Evolutionary conservation across 2,329 filamentous ascomycete species (phyloP).

Genomic region (Colletotrichum sp.): DNA sequence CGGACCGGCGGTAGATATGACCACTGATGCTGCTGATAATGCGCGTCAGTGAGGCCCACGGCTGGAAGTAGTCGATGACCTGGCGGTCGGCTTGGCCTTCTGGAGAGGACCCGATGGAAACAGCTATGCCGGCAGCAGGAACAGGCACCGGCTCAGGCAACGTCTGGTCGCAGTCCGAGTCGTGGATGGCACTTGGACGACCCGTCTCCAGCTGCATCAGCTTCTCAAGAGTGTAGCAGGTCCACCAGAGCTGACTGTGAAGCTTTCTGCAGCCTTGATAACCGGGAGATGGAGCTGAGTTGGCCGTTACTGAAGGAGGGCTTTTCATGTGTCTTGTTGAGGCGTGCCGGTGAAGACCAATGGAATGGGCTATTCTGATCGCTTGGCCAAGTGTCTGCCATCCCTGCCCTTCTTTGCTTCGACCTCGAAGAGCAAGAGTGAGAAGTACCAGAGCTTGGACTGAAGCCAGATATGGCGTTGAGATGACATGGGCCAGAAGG

Average conservation of each 20-base stretch:
- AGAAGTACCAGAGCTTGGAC: conserved; percentile 26
- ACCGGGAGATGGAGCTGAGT: background rate
- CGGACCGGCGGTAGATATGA: background rate
- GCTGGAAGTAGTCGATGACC: conserved; percentile 16
- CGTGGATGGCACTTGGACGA: conserved; percentile 23
- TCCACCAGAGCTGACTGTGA: conserved; percentile 55
- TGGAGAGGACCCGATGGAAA: background rate
- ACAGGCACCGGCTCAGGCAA: background rate
- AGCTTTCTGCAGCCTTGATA: conserved; percentile 42
- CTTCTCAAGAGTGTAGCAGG: conserved; percentile 55
- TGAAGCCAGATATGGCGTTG: conserved; percentile 22
- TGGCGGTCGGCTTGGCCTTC: background rate
- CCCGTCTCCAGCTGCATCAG: conserved; percentile 28
- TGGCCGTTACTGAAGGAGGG: background rate
- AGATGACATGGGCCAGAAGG: conserved; percentile 24
- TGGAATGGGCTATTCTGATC: conserved; percentile 27
- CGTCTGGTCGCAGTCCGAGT: conserved; percentile 20
- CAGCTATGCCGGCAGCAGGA: background rate
- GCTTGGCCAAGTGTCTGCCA: conserved; percentile 30
- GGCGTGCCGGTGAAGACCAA: conserved; percentile 26
- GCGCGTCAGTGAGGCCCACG: conserved; percentile 17
- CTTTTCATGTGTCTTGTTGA: background rate
- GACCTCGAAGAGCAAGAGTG: conserved; percentile 19
- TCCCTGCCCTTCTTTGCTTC: conserved; percentile 26
- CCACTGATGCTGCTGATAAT: conserved; percentile 22